Conservation (phyloP, 2,329 filamentous ascomycete genomes). For the Tolypocladium pustulatum region DNA sequence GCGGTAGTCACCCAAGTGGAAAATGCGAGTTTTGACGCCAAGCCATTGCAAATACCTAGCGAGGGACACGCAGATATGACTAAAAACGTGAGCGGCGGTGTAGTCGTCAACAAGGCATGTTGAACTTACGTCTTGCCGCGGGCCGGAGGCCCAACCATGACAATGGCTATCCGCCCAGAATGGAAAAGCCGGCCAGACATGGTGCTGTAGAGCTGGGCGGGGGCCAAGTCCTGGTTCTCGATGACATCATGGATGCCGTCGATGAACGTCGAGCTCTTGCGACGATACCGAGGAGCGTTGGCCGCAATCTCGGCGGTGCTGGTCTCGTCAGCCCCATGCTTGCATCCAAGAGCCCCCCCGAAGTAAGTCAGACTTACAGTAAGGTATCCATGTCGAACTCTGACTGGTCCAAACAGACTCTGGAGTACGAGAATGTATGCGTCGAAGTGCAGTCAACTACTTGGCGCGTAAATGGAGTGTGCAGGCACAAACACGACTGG, state of each 20-base stretch:
- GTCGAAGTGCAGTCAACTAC: not conserved
- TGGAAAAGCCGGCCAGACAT: conserved; percentile 96
- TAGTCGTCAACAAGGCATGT: not conserved
- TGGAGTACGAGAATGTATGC: not conserved
- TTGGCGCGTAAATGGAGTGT: not conserved
- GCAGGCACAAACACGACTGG: not conserved
- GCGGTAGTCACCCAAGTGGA: conserved; percentile 93
- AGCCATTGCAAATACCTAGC: conserved; percentile 94
- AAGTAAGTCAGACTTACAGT: conserved; percentile 48
- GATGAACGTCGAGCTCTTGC: conserved; percentile 91
- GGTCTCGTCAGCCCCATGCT: conserved; percentile 1
- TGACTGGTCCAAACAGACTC: not conserved
- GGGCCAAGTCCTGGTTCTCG: conserved; percentile 72
- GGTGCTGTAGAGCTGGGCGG: conserved; percentile 94
- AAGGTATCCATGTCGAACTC: conserved; percentile 46
- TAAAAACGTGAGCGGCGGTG: conserved; percentile 20
- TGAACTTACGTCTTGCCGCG: conserved; percentile 77
- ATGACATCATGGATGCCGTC: conserved; percentile 93
- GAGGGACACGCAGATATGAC: conserved; percentile 90
- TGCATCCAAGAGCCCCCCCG: not conserved
- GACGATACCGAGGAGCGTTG: conserved; percentile 79
- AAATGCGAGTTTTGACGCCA: conserved; percentile 95
- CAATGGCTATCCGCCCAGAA: conserved; percentile 92
- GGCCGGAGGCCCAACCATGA: conserved; percentile 89
- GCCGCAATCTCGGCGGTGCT: conserved; percentile 88